phyloP scores from a whole-genome alignment of 495 filamentous ascomycete species.

The Mycothermus thermophilus region DNA sequence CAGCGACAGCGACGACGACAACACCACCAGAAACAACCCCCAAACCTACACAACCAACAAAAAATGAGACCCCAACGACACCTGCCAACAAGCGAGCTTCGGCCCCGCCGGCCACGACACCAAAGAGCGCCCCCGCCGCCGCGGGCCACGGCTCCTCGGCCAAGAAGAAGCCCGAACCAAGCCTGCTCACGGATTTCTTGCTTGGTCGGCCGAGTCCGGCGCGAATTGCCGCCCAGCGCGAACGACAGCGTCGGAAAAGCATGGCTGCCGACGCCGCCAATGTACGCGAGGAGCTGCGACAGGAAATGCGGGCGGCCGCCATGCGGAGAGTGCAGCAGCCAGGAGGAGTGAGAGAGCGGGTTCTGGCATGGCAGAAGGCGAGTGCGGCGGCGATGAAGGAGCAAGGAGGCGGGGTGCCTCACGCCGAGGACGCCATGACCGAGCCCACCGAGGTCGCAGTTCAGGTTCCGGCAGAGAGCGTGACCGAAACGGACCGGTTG shows the following conservation, averaged over 20 bases:
- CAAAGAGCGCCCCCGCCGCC: slow-evolving; percentile 29
- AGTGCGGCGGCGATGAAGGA: slow-evolving; percentile 40
- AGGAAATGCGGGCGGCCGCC: slow-evolving; percentile 36
- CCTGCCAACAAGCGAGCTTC: slow-evolving; percentile 14
- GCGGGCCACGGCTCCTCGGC: slow-evolving; percentile 12
- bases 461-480: slow-evolving; percentile 31
- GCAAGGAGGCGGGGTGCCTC: slow-evolving; percentile 18
- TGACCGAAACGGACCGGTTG: slow-evolving; percentile 36
- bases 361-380: slow-evolving; percentile 65
- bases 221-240: slow-evolving; percentile 27
- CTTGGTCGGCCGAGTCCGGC: slow-evolving; percentile 37
- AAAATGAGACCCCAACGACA: no score
- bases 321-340: slow-evolving; percentile 36
- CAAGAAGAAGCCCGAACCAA: slow-evolving; percentile 30
- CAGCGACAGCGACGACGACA: no score
- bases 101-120: slow-evolving; percentile 14
- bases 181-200: slow-evolving; percentile 39
- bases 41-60: no score
- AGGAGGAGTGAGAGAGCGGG: slow-evolving; percentile 47
- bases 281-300: slow-evolving; percentile 27
- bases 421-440: slow-evolving; percentile 25
- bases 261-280: slow-evolving; percentile 23
- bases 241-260: slow-evolving; percentile 29
- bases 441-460: slow-evolving; percentile 33
- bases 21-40: no score